Base-by-base conservation (phyloP, 768 basidiomycete genomes). In the Suillus plorans region DNA sequence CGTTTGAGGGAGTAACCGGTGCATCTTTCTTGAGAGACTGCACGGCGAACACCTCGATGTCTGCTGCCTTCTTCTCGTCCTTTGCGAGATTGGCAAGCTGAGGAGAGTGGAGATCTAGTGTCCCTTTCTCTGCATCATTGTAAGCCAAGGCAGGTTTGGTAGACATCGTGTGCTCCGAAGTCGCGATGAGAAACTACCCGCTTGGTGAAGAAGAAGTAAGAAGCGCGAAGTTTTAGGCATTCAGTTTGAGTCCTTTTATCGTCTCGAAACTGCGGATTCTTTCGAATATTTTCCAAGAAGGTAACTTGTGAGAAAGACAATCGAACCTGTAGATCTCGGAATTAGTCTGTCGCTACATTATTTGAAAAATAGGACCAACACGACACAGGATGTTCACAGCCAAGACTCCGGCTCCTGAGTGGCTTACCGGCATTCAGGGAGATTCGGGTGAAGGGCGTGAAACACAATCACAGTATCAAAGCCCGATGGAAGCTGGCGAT, bases 61-160 rank as follows among this genome's bases (percentile, higher is more conserved):
- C 70, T 55, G 66, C 63, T 53, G 77, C 65, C 71, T 79, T 78
- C 73, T 81, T 82, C 75, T 81, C 79, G 60, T 78, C 76, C 59
- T 76, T 72, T 64, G 76, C 66, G 64, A 79, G 76, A 53, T 66
- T 64, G 52, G 73, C 52, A 37, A 75, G 36, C 56, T 76, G 73
- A 60, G 71, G 73, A 53, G 81, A 75, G 55, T 77, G 75, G 60
- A 80, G 72, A 60, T 86, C 86, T 63, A 84, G 69, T 58, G 80
- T 80, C 63, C 86, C 88, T 73, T 84, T 86, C 79, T 89, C 88
- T 47, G 84, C 80, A 69, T 88, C 86, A 69, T 80, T 76, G 71
- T 81, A 80, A 22, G 76, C 57, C 39, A 59, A 42, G 34, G 78
- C 76, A 65, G 79, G 76, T 66, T 72, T 79, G 57, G 71, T 65